Conservation (phyloP, 2,329 filamentous ascomycete genomes). For the Epichloe gansuensis region DNA sequence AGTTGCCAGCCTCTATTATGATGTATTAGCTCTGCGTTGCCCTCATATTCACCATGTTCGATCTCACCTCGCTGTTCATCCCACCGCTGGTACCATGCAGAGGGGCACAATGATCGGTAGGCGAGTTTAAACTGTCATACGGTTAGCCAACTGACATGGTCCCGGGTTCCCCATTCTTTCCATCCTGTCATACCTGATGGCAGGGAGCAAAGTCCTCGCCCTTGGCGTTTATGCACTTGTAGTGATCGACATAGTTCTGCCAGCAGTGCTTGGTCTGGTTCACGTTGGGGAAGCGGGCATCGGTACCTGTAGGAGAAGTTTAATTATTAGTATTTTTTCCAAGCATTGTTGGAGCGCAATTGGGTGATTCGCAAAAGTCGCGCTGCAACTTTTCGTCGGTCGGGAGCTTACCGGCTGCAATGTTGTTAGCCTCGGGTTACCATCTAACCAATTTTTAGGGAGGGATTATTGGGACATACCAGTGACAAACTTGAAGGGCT, state of each 20-base stretch:
- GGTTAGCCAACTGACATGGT: conserved; percentile 9
- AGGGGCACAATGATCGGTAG: conserved; percentile 95
- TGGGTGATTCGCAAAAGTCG: conserved; percentile 14
- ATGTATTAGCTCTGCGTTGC: conserved; percentile 12
- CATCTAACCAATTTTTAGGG: conserved; percentile 23
- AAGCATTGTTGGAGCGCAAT: conserved; percentile 11
- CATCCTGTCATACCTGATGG: conserved; percentile 58
- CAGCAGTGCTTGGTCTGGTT: conserved; percentile 99
- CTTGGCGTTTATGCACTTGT: conserved; percentile 98
- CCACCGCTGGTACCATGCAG: conserved; percentile 87
- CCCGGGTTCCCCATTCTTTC: neutral
- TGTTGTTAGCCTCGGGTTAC: conserved; percentile 29
- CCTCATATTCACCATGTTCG: neutral
- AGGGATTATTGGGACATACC: conserved; percentile 50
- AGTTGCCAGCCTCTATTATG: conserved; percentile 50
- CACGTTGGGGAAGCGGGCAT: conserved; percentile 96
- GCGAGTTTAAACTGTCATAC: conserved; percentile 73
- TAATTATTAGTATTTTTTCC: conserved; percentile 7
- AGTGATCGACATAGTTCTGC: conserved; percentile 99
- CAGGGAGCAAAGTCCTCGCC: conserved; percentile 96
- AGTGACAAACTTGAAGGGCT: conserved; percentile 99
- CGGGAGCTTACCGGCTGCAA: conserved; percentile 31
- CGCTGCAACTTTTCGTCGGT: conserved; percentile 7
- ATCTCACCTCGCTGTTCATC: conserved; percentile 87
- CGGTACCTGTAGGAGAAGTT: conserved; percentile 56